Base-by-base conservation (phyloP, 139 green algal genomes). In the Mychonastes homosphaera region DNA sequence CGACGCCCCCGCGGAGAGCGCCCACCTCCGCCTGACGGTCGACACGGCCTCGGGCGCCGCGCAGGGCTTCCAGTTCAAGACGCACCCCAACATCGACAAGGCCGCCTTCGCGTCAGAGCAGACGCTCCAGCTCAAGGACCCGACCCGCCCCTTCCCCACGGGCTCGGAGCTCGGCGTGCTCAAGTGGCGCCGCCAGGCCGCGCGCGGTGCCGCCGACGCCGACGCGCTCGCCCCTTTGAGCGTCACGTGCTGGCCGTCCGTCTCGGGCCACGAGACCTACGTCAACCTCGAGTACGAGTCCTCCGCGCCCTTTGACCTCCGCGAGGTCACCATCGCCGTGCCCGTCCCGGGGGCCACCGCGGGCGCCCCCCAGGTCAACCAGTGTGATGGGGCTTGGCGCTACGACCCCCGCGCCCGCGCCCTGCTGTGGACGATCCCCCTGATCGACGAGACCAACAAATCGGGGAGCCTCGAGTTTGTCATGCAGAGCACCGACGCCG, bases 11-110 rank as follows among this genome's bases (percentile, higher is more conserved):
- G n/a, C n/a, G n/a, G n/a, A n/a, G n/a, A n/a, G n/a, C n/a, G 58
- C 26, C 10, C 61, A 38, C 33, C 39, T 50, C 16, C 29, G 32
- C 8, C 33, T 24, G 24, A 50, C 24, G 43, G 60, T 67, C 26
- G n/a, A 29, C 47, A 26, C 21, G 21, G 47, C 47, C 36, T 10
- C 36, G 65, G 71, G 72, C 10, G 35, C 67, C 26, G 90, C 94
- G 69, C 47, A 71, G n/a, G 85, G 78, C 12, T 96, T 94, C 77
- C 87, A 97, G 70, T 98, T 99, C 86, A 99, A 98, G 81, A 98
- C 93, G 47, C 93, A 99, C 65, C 93, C 93, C 54, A 99, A 99
- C 76, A 98, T 99, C 67, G 92, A 99, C 84, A 98, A 98, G 76
- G 72, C 64, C 19, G 57, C 83, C 29, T 94, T 96, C 78, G 70